These are phyloP conservation scores for Chrysoporthe puriensis DNA, from an alignment of 2,329 filamentous ascomycete species.

Conservation along the genomic window DNA sequence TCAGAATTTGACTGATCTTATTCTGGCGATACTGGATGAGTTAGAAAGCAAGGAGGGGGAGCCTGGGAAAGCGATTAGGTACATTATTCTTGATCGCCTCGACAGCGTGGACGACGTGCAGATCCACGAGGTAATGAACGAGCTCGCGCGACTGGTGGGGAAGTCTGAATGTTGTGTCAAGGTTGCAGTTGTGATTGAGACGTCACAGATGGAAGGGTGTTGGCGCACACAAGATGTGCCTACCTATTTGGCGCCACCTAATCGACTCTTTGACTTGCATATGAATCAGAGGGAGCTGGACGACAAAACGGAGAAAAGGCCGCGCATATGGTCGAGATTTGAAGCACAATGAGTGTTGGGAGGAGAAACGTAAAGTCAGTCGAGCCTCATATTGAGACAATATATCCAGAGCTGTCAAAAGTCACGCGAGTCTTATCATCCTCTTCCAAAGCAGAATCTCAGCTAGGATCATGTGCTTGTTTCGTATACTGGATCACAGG, in stretches of 20 bases:
- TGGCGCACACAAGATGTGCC: slow-evolving; percentile 4
- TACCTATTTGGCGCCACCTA: background rate
- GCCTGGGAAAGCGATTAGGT: background rate
- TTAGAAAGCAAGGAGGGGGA: background rate
- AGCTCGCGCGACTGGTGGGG: background rate
- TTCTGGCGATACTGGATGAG: background rate
- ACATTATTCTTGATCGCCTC: slow-evolving; percentile 15
- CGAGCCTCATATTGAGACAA: background rate
- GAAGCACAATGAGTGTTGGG: background rate
- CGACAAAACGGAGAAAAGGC: background rate
- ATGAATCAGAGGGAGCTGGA: slow-evolving; percentile 10
- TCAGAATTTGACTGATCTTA: background rate
- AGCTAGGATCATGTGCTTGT: background rate
- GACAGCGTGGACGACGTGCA: slow-evolving; percentile 7
- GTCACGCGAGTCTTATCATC: background rate
- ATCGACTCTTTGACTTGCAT: slow-evolving; percentile 13
- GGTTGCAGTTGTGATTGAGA: slow-evolving; percentile 10
- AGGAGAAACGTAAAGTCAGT: background rate
- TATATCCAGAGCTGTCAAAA: background rate
- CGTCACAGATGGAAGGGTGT: slow-evolving; percentile 8
- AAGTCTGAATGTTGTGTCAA: slow-evolving; percentile 4
- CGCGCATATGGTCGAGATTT: background rate
- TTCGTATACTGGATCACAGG: no score
- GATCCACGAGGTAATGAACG: slow-evolving; percentile 2
- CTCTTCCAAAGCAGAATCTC: background rate